These are phyloP conservation scores for Tuber brumale DNA, from an alignment of 495 filamentous ascomycete genomes.

Conservation along the genomic window DNA sequence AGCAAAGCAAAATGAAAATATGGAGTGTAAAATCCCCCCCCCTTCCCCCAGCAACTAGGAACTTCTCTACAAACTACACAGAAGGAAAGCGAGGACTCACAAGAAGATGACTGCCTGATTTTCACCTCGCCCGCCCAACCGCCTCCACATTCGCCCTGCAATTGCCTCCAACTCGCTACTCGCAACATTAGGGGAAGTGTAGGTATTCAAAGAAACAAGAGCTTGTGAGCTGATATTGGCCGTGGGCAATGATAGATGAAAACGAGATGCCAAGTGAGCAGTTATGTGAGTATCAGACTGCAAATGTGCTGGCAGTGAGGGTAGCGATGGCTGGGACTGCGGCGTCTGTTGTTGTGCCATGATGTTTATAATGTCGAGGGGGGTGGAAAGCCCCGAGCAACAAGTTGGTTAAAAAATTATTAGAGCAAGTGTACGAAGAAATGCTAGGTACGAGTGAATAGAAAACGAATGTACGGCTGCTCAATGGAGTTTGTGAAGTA, in stretches of 20 bases:
- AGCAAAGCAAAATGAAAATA: slow-evolving; percentile 6
- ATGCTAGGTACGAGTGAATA: slow-evolving; percentile 7
- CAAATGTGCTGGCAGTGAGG: slow-evolving; percentile 78
- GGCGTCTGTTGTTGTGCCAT: slow-evolving; percentile 47
- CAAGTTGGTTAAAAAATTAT: slow-evolving; percentile 21
- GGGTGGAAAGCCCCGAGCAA: slow-evolving; percentile 31
- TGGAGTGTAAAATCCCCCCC: background rate
- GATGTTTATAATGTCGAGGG: slow-evolving; percentile 23
- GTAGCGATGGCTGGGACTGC: slow-evolving; percentile 83
- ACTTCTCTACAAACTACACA: background rate
- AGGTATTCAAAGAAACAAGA: slow-evolving; percentile 85
- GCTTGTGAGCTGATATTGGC: slow-evolving; percentile 85
- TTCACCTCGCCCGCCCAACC: slow-evolving; percentile 81
- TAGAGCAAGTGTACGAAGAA: slow-evolving; percentile 13
- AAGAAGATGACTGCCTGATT: slow-evolving; percentile 89
- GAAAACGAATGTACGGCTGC: slow-evolving; percentile 17
- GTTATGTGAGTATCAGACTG: slow-evolving; percentile 96
- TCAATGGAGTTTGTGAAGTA: slow-evolving; percentile 10
- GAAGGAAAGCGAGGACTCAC: slow-evolving; percentile 50
- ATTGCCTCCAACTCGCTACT: slow-evolving; percentile 71
- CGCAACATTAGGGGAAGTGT: slow-evolving; percentile 59
- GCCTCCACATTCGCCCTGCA: slow-evolving; percentile 72
- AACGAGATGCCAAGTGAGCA: slow-evolving; percentile 89
- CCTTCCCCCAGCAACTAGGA: background rate
- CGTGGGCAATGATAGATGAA: slow-evolving; percentile 81